Base-by-base conservation (phyloP, 164 flowering plant genomes). In the Vitis labrusca region DNA sequence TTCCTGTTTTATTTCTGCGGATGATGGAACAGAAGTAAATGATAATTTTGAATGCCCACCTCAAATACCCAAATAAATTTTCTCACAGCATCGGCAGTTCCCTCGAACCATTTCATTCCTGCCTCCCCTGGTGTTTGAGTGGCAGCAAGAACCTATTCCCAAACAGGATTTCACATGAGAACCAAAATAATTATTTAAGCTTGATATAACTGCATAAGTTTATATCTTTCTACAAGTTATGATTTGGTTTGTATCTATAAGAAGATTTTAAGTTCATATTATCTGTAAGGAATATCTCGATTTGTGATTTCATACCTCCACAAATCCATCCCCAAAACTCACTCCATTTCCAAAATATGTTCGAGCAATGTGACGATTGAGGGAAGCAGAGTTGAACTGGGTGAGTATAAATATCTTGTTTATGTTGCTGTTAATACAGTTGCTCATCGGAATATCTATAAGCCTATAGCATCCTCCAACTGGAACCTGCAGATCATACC, bases 391-490 rank as follows among this genome's bases (percentile, higher is more conserved):
- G 71, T 95, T 95, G 81, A 85, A 95, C 76, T 95, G 99, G 32
- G 99, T 95, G 30, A 95, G 81, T 61, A 93, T 85, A 77, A 76
- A 95, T 9, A 95, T 87, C 81, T 92, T 95, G 88, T 92, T 86
- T 59, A 95, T 86, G 52, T 92, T 90, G 74, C 98, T 91, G 82
- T 93, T 95, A 65, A 95, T 90, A 80, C 98, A 91, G 79, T 95
- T 95, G 83, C 98, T 95, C 98, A 92, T 92, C 10, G 98, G 99
- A 32, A 95, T 91, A 72, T 95, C 99, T 66, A 95, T 91, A 30
- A 95, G 94, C 82, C 89, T 84, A 66, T 93, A 93, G 79, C 96
- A 91, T 37, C 99, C 99, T 49, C 96, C 98, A 62, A 95, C 87
- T 10, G 99, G 98, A 53, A 95, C 98, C 98, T 95, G 74, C 61